Conservation (phyloP, 2,329 filamentous ascomycete species). For the Clarireedia paspali region DNA sequence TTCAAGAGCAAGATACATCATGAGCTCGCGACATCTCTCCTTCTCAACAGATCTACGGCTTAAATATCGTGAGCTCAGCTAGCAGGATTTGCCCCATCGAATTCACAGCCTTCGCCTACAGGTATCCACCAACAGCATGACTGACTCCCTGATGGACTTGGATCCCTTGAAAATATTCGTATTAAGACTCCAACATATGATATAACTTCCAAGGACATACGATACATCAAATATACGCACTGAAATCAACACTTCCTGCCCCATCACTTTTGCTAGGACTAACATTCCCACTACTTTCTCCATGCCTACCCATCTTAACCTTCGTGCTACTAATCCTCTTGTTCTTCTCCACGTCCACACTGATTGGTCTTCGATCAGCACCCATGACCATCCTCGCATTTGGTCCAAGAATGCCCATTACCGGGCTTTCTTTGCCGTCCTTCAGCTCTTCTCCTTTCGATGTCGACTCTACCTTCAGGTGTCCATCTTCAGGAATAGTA, state of each 20-base stretch:
- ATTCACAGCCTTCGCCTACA: too few relatives aligned
- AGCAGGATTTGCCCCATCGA: too few relatives aligned
- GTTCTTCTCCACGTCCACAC: constrained; percentile 17
- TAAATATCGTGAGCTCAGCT: too few relatives aligned
- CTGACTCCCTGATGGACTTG: neutral
- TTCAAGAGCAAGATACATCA: too few relatives aligned
- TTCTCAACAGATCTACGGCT: too few relatives aligned
- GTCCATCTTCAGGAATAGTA: constrained; percentile 6
- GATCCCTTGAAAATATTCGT: neutral
- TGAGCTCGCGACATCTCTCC: too few relatives aligned
- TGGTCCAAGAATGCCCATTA: constrained; percentile 9
- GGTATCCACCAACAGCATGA: too few relatives aligned
- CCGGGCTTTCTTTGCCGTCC: neutral
- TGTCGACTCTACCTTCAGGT: constrained; percentile 13
- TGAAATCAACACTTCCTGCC: constrained; percentile 11
- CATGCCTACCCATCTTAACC: constrained; percentile 11
- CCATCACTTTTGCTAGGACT: neutral
- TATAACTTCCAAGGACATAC: neutral
- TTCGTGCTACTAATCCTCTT: constrained; percentile 12
- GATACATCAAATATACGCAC: constrained; percentile 19
- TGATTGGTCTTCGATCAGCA: constrained; percentile 17
- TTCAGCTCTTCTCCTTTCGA: neutral
- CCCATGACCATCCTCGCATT: constrained; percentile 16
- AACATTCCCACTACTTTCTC: constrained; percentile 3
- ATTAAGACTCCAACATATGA: neutral